Percentiles rank a stretch among this genome's conserved stretches.
phyloP scores from a whole-genome alignment of 352 stramenopile genomes.

The Phytophthora podocarpi region DNA sequence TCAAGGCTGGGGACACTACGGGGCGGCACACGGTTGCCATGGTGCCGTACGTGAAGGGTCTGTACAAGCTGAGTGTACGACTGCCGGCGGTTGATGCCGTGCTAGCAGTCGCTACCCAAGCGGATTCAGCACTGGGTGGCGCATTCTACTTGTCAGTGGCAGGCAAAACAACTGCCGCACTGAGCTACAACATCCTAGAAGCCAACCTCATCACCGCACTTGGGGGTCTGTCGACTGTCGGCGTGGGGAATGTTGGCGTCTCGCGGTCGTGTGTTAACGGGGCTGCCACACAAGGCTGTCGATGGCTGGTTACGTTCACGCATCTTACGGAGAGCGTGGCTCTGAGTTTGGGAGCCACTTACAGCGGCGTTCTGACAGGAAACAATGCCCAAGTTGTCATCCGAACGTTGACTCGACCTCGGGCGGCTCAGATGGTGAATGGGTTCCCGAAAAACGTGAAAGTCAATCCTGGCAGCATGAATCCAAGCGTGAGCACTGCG shows the following conservation, averaged over 20 bases:
- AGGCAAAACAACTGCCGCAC: conserved; percentile 45
- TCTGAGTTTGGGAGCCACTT: conserved; percentile 45
- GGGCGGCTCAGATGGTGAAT: conserved; percentile 39
- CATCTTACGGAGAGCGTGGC: conserved; percentile 18
- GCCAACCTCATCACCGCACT: conserved; percentile 61
- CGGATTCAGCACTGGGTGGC: conserved; percentile 62
- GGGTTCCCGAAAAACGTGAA: conserved; percentile 74
- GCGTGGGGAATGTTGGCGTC: conserved; percentile 32
- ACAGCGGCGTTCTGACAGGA: conserved; percentile 65
- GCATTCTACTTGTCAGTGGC: conserved; percentile 66
- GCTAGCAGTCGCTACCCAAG: conserved; percentile 60
- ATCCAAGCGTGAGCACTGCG: conserved; percentile 75
- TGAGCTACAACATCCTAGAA: conserved; percentile 57
- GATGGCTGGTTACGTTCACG: conserved; percentile 73
- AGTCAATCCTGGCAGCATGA: conserved; percentile 57
- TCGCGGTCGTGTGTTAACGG: conserved; percentile 41
- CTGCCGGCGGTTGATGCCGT: conserved; percentile 79
- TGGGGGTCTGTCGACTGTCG: conserved; percentile 68
- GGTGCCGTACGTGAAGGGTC: conserved; percentile 89
- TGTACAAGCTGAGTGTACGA: conserved; percentile 87
- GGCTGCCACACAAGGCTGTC: conserved; percentile 59
- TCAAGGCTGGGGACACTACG: conserved; percentile 59
- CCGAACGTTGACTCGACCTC: conserved; percentile 39
- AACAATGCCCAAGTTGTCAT: conserved; percentile 63
- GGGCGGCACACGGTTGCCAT: conserved; percentile 89